These are phyloP conservation scores for Ilex asprella DNA, from an alignment of 257 asterid species.

Conservation along the genomic window DNA sequence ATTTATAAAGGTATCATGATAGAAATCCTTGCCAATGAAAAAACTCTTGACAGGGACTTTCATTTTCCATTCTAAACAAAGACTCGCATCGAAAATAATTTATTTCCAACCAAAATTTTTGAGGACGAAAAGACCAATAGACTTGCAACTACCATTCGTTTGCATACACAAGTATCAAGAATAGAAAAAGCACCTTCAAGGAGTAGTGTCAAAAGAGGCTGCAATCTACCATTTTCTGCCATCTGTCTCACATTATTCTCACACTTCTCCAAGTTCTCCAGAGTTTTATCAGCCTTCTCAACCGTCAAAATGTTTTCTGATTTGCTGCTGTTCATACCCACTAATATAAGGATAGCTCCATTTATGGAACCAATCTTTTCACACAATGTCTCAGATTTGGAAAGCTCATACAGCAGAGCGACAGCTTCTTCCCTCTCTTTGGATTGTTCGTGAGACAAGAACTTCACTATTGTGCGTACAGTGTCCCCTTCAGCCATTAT, in stretches of 20 bases:
- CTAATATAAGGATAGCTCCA: conserved; percentile 84
- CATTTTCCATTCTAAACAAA: no score
- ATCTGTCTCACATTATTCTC: conserved; percentile 93
- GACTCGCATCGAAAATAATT: no score
- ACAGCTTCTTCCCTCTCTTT: conserved; percentile 91
- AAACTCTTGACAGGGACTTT: no score
- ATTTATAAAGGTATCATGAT: no score
- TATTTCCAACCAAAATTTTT: no score
- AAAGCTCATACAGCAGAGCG: conserved; percentile 77
- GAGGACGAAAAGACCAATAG: no score
- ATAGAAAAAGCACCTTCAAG: conserved; percentile 58
- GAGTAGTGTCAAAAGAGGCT: conserved; percentile 66
- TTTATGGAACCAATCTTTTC: conserved; percentile 80
- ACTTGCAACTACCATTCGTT: no score
- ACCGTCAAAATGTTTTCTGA: conserved; percentile 68
- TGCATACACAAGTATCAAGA: not conserved
- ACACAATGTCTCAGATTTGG: conserved; percentile 61
- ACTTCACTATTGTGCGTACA: conserved; percentile 76
- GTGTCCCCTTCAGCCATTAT: conserved; percentile 87
- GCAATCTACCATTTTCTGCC: conserved; percentile 85
- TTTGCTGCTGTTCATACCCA: conserved; percentile 91
- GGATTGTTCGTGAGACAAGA: conserved; percentile 66
- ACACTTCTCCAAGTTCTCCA: conserved; percentile 68
- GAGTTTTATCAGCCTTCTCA: conserved; percentile 74
- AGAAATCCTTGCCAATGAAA: no score